These are phyloP conservation scores for Lactifluus pinguis DNA, from an alignment of 768 basidiomycete species.

Conservation along the genomic window DNA sequence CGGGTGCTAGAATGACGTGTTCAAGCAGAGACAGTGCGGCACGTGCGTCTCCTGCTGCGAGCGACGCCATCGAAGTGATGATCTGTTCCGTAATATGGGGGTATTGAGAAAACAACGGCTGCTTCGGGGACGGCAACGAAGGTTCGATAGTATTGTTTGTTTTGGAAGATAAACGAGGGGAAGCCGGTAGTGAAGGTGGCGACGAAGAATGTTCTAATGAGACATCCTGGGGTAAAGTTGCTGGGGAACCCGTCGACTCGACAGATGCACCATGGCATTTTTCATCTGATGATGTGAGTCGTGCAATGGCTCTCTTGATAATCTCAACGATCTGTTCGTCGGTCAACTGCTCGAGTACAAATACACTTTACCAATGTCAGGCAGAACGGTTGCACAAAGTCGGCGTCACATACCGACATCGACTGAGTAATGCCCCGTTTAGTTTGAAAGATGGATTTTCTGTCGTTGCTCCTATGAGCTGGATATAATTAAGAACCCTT, in stretches of 20 bases:
- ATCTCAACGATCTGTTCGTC: conserved; percentile 55
- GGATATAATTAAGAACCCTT: neutral
- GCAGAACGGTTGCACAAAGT: neutral
- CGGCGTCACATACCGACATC: conserved; percentile 51
- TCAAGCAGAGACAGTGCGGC: conserved; percentile 79
- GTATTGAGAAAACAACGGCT: conserved; percentile 20
- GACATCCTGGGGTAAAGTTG: neutral
- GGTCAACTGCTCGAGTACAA: conserved; percentile 60
- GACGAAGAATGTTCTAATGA: neutral
- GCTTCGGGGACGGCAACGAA: neutral
- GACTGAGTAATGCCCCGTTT: conserved; percentile 64
- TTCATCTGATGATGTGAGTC: conserved; percentile 16
- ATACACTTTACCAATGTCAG: conserved; percentile 41
- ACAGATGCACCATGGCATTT: neutral
- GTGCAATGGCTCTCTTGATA: conserved; percentile 43
- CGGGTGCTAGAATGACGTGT: conserved; percentile 43
- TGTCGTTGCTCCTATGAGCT: conserved; percentile 79
- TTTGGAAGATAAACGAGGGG: conserved; percentile 15
- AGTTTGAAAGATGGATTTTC: conserved; percentile 87
- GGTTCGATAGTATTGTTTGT: conserved; percentile 1
- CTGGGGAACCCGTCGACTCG: neutral
- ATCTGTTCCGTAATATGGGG: conserved; percentile 41
- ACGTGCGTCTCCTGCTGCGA: conserved; percentile 64
- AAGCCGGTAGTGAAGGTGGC: conserved; percentile 3
- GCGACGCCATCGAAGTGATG: conserved; percentile 40